A percentile compares a stretch with the other conserved stretches of the same genome.
These are phyloP conservation scores for Tothia fuscella DNA, from an alignment of 2,329 filamentous ascomycete species.

Conservation along the genomic window DNA sequence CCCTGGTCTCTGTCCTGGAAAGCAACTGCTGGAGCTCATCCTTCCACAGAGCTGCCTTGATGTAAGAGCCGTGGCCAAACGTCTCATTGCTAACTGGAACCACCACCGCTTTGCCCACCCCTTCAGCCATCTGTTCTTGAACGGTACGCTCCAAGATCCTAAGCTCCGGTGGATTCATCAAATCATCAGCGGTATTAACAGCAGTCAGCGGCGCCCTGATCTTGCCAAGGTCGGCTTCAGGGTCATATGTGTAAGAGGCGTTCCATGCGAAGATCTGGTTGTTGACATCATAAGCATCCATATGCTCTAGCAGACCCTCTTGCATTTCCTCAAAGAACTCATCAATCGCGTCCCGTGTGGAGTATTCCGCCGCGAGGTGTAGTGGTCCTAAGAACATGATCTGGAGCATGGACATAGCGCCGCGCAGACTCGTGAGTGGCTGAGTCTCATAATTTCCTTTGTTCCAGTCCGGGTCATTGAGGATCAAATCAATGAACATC, in stretches of 20 bases:
- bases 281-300: slow-evolving; percentile 14
- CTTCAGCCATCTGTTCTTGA: too few relatives aligned
- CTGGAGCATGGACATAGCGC: slow-evolving; percentile 14
- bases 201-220: slow-evolving; percentile 17
- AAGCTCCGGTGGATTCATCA: slow-evolving; percentile 21
- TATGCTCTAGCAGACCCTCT: slow-evolving; percentile 8
- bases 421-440: slow-evolving; percentile 14
- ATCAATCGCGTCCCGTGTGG: slow-evolving; percentile 15
- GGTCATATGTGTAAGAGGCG: slow-evolving; percentile 18
- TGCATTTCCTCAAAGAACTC: slow-evolving; percentile 13
- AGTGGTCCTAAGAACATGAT: slow-evolving; percentile 16
- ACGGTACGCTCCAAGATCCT: slow-evolving; percentile 15
- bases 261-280: slow-evolving; percentile 15
- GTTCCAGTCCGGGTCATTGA: slow-evolving; percentile 14
- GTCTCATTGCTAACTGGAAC: too few relatives aligned
- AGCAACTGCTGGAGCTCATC: too few relatives aligned
- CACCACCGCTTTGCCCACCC: too few relatives aligned
- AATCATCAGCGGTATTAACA: slow-evolving; percentile 19
- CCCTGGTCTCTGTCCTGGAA: too few relatives aligned
- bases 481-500: slow-evolving; percentile 17
- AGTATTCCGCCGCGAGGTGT: slow-evolving; percentile 14
- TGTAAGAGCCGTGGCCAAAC: too few relatives aligned
- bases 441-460: slow-evolving; percentile 15
- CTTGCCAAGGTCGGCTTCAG: slow-evolving; percentile 13
- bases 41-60: too few relatives aligned